Evolutionary conservation across 2,329 filamentous ascomycete species (phyloP).

Genomic region (Incumbomyces delicatus): DNA sequence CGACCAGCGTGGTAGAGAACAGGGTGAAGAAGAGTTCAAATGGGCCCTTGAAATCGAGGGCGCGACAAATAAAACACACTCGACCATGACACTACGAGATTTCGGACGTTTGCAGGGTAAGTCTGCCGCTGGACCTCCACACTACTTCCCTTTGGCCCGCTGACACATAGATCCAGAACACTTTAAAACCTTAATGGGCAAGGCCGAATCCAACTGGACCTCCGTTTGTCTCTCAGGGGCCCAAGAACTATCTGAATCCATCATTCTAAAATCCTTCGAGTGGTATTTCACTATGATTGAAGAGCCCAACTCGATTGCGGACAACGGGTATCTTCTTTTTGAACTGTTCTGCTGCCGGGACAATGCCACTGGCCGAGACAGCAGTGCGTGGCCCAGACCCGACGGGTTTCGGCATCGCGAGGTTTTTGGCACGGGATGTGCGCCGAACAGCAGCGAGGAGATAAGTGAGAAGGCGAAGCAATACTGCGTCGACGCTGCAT

Average conservation of each 20-base stretch:
- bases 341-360: constrained; percentile 11
- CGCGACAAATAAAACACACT: constrained; percentile 12
- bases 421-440: constrained; percentile 8
- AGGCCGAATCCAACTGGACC: constrained; percentile 6
- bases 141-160: neutral
- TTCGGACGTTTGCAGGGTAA: constrained; percentile 7
- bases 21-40: constrained; percentile 12
- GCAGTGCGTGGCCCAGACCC: constrained; percentile 11
- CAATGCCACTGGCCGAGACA: neutral
- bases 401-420: constrained; percentile 6
- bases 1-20: constrained; percentile 9
- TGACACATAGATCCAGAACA: constrained; percentile 5
- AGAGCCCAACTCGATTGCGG: neutral
- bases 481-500: constrained; percentile 1
- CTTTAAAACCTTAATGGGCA: constrained; percentile 5
- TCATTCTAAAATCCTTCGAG: constrained; percentile 4
- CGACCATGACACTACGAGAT: neutral
- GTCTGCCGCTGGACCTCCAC: neutral
- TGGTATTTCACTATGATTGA: neutral
- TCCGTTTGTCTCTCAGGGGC: constrained; percentile 4
- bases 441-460: neutral
- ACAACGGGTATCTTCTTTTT: constrained; percentile 9
- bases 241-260: constrained; percentile 2
- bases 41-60: constrained; percentile 15
- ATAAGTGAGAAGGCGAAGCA: constrained; percentile 4